phyloP scores from a whole-genome alignment of 169 alveolate species.

The Plasmodium gonderi region DNA sequence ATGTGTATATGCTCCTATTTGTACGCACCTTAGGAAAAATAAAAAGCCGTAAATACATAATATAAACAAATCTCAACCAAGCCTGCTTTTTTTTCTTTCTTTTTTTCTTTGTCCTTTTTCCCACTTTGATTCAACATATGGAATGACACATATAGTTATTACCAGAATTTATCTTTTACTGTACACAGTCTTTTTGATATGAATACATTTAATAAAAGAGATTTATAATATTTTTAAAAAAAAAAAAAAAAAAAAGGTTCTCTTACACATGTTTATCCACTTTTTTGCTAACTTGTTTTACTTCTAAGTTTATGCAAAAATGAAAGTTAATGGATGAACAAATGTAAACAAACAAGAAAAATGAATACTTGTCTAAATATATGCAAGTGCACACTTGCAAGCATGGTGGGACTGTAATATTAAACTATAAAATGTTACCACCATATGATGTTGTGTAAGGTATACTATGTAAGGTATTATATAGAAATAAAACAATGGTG shows the following conservation, averaged over 20 bases:
- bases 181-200: not conserved
- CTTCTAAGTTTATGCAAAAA: not conserved
- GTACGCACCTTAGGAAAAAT: not conserved
- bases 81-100: not conserved
- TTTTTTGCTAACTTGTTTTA: not conserved
- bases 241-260: not conserved
- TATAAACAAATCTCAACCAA: not conserved
- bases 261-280: not conserved
- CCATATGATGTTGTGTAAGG: not conserved
- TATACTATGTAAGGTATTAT: too few species aligned
- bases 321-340: not conserved
- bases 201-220: not conserved
- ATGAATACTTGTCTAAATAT: not conserved
- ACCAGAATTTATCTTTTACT: not conserved
- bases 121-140: not conserved
- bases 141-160: not conserved
- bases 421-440: not conserved
- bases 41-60: not conserved
- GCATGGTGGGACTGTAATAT: not conserved
- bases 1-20: not conserved
- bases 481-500: not conserved
- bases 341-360: not conserved
- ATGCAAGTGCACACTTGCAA: not conserved
- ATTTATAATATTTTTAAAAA: not conserved
- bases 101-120: not conserved